These are phyloP conservation scores for Globisporangium ultimum DNA, from an alignment of 352 stramenopile genomes.

Conservation along the genomic window DNA sequence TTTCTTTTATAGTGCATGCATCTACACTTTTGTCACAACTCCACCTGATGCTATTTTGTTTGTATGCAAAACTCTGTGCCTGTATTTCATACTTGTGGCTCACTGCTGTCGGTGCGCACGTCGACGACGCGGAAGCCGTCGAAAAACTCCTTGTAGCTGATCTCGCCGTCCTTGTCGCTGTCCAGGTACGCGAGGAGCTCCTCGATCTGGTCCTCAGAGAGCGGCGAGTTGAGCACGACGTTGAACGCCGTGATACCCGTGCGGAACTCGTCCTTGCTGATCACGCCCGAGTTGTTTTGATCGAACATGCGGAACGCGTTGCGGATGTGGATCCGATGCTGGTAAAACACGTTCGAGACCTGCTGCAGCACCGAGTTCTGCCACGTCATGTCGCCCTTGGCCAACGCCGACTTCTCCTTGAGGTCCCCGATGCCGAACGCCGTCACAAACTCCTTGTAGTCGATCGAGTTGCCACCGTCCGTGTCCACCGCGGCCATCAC, in stretches of 20 bases:
- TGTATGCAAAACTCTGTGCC: no score
- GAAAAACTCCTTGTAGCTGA: constrained; percentile 95
- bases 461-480: constrained; percentile 86
- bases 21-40: no score
- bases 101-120: constrained; percentile 23
- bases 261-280: constrained; percentile 85
- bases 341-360: constrained; percentile 93
- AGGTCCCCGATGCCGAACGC: constrained; percentile 85
- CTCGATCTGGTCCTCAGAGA: constrained; percentile 92
- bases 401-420: constrained; percentile 56
- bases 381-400: constrained; percentile 78
- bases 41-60: no score
- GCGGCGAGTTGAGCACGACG: constrained; percentile 84
- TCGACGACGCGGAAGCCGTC: constrained; percentile 88
- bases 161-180: constrained; percentile 86
- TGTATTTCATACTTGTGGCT: no score
- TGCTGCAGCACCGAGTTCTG: constrained; percentile 91
- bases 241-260: constrained; percentile 86
- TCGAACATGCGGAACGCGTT: constrained; percentile 93
- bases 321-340: constrained; percentile 91
- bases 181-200: constrained; percentile 86
- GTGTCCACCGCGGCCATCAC: constrained; percentile 86
- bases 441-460: constrained; percentile 91
- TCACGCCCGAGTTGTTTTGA: constrained; percentile 71
- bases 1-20: no score